Percentiles rank a stretch among this genome's conserved stretches.
Evolutionary conservation across 2,329 filamentous ascomycete species (phyloP).

Genomic region (Colletotrichum siamense): DNA sequence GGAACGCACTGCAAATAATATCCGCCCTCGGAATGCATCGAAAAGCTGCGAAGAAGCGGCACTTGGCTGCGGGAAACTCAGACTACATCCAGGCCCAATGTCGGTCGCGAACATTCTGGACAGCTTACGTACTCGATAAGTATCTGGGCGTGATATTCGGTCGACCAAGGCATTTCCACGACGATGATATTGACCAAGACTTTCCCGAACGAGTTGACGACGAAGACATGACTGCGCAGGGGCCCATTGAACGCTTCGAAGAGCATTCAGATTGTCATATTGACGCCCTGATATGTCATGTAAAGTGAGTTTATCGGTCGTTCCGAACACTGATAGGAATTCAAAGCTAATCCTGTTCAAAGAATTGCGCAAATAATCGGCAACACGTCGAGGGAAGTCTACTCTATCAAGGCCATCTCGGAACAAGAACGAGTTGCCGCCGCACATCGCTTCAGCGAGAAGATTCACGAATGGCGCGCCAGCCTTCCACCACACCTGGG

Average conservation of each 20-base stretch:
- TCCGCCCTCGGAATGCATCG: conserved; percentile 47
- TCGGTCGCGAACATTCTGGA: conserved; percentile 65
- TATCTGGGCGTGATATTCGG: conserved; percentile 70
- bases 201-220: conserved; percentile 61
- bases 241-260: conserved; percentile 28
- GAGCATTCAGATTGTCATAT: conserved; percentile 50
- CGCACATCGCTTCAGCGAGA: conserved; percentile 40
- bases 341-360: background rate
- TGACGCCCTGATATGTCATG: conserved; percentile 52
- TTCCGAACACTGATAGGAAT: too few relatives aligned
- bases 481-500: conserved; percentile 47
- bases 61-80: background rate
- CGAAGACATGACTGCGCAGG: conserved; percentile 54
- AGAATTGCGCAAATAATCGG: conserved; percentile 43
- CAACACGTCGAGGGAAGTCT: conserved; percentile 42
- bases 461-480: conserved; percentile 44
- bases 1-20: conserved; percentile 58
- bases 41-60: conserved; percentile 36
- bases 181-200: conserved; percentile 68
- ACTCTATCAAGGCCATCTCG: conserved; percentile 39
- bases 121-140: conserved; percentile 66
- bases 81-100: conserved; percentile 57
- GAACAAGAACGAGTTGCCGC: conserved; percentile 40
- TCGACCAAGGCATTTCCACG: conserved; percentile 63
- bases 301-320: conserved; percentile 27